A percentile compares a stretch with the other conserved stretches of the same genome.
phyloP scores from a whole-genome alignment of 257 asterid genomes.

The Solanum microdontum region DNA sequence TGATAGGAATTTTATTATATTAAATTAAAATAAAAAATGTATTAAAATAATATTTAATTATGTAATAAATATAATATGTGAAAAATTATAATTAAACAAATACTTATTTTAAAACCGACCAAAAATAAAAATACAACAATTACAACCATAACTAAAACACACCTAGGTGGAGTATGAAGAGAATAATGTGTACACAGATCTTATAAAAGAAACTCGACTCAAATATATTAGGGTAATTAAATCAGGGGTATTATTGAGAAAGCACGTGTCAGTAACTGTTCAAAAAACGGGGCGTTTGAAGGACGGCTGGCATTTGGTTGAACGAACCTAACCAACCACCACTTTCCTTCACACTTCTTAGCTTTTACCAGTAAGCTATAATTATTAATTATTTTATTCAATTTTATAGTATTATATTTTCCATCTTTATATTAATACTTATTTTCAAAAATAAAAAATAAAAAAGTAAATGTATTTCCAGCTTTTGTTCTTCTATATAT shows the following conservation, averaged over 20 bases:
- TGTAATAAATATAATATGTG: too few relatives aligned
- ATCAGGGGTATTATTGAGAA: slow-evolving; percentile 5
- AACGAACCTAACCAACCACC: slow-evolving; percentile 74
- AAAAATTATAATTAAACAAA: not conserved
- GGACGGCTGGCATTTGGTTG: slow-evolving; percentile 50
- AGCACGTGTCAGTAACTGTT: not conserved
- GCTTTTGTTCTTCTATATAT: slow-evolving; percentile 9
- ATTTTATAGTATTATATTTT: not conserved
- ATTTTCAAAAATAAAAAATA: not conserved
- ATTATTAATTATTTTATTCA: not conserved
- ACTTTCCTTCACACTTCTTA: slow-evolving; percentile 39
- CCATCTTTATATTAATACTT: not conserved
- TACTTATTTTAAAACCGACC: too few relatives aligned
- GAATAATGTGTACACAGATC: too few relatives aligned
- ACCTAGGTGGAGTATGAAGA: not conserved
- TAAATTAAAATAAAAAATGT: too few relatives aligned
- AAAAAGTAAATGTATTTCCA: not conserved
- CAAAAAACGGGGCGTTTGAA: slow-evolving; percentile 20
- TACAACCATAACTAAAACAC: too few relatives aligned
- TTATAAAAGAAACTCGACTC: too few relatives aligned
- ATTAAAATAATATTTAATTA: too few relatives aligned
- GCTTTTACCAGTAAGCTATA: slow-evolving; percentile 8
- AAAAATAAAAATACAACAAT: too few relatives aligned
- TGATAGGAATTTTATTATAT: too few relatives aligned
- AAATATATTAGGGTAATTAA: too few relatives aligned